These are phyloP conservation scores for Coniochaeta sp. DNA, from an alignment of 2,329 filamentous ascomycete genomes.

Conservation along the genomic window DNA sequence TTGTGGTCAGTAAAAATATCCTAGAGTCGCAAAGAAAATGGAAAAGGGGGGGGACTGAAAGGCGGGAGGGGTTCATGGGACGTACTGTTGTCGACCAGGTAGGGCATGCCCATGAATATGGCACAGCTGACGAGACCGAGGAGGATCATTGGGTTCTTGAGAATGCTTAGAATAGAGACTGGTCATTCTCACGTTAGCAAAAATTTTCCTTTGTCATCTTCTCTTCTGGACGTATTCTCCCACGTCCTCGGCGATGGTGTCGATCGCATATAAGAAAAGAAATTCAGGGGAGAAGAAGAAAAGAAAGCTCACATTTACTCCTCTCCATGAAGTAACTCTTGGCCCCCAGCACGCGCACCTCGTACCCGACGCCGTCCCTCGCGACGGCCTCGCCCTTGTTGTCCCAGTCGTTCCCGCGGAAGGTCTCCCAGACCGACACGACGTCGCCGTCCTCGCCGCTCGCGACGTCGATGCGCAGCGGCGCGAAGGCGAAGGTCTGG, in stretches of 20 bases:
- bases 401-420: slow-evolving; percentile 80
- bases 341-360: slow-evolving; percentile 51
- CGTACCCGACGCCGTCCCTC: slow-evolving; percentile 40
- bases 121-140: slow-evolving; percentile 77
- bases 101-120: slow-evolving; percentile 87
- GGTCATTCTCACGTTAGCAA: not conserved
- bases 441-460: slow-evolving; percentile 17
- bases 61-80: slow-evolving; percentile 13
- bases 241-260: too few species aligned
- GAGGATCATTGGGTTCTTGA: slow-evolving; percentile 96
- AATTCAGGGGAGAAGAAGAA: not conserved
- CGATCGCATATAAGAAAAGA: too few species aligned
- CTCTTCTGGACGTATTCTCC: too few species aligned
- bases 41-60: not conserved
- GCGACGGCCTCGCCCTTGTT: slow-evolving; percentile 65
- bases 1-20: not conserved
- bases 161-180: slow-evolving; percentile 74
- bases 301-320: slow-evolving; percentile 57
- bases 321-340: slow-evolving; percentile 76
- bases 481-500: slow-evolving; percentile 66
- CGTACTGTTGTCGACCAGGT: slow-evolving; percentile 92
- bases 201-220: too few species aligned
- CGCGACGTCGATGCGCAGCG: slow-evolving; percentile 76
- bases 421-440: slow-evolving; percentile 68
- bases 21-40: not conserved